phyloP scores from a whole-genome alignment of 148 eudicot species.

The Camellia granthamiana region DNA sequence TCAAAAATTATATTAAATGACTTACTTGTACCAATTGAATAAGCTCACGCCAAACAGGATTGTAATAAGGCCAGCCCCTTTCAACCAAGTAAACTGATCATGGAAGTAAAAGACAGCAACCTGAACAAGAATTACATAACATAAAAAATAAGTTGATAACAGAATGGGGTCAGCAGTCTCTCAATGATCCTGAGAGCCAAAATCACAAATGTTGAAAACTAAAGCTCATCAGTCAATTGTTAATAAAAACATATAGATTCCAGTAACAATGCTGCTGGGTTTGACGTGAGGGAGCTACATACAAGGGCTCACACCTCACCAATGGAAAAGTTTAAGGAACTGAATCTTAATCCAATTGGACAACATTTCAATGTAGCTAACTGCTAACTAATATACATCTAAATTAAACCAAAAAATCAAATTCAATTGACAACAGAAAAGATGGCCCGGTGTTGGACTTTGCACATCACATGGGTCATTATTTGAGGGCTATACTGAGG shows the following conservation, averaged over 20 bases:
- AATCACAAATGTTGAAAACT: background rate
- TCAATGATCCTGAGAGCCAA: background rate
- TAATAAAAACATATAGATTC: background rate
- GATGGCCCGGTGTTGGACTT: background rate
- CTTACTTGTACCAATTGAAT: conserved; percentile 98
- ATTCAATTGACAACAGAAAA: too few species aligned
- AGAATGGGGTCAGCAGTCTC: background rate
- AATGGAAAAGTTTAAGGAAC: background rate
- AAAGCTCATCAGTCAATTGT: background rate
- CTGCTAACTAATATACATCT: background rate
- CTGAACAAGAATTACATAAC: conserved; percentile 40
- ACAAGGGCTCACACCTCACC: background rate
- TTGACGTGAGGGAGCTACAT: background rate
- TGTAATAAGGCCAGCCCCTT: conserved; percentile 74
- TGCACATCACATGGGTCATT: background rate
- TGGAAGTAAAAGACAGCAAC: conserved; percentile 97
- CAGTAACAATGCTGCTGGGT: background rate
- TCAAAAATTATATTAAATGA: conserved; percentile 16
- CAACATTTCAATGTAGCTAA: background rate
- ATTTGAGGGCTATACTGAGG: background rate
- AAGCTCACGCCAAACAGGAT: conserved; percentile 91
- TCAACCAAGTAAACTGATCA: conserved; percentile 92
- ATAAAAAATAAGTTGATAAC: background rate
- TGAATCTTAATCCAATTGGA: background rate
- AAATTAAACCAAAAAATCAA: too few species aligned